A percentile compares a stretch with the other conserved stretches of the same genome.
Evolutionary conservation across 768 basidiomycete genomes (phyloP).

Genomic region (Collybiopsis luxurians): DNA sequence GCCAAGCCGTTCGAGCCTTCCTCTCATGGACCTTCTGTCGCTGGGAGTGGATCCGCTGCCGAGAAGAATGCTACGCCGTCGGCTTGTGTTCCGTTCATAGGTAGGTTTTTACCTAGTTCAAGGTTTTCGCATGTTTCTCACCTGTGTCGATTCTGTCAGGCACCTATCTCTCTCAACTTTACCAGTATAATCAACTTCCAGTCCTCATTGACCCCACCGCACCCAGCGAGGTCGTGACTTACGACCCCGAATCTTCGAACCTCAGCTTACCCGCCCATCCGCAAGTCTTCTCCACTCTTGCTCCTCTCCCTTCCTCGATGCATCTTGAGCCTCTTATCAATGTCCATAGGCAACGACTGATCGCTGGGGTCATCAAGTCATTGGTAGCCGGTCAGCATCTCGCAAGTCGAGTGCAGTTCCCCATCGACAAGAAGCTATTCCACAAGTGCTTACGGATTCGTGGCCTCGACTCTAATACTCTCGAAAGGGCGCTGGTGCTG

Average conservation of each 20-base stretch:
- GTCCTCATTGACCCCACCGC: conserved; percentile 83
- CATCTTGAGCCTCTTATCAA: conserved; percentile 85
- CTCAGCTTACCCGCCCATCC: conserved; percentile 73
- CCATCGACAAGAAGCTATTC: conserved; percentile 73
- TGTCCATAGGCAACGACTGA: conserved; percentile 83
- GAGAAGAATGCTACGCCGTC: conserved; percentile 40
- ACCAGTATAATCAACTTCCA: conserved; percentile 63
- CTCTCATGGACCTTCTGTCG: conserved; percentile 52
- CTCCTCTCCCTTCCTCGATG: conserved; percentile 72
- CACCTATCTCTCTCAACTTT: conserved; percentile 72
- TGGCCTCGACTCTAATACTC: conserved; percentile 54
- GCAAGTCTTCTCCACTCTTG: conserved; percentile 73
- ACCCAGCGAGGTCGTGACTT: conserved; percentile 62
- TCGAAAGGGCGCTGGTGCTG: conserved; percentile 43
- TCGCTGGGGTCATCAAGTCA: conserved; percentile 77
- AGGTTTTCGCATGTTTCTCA: neutral
- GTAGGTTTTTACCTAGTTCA: conserved; percentile 34
- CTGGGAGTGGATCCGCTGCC: conserved; percentile 36
- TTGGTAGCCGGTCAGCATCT: conserved; percentile 83
- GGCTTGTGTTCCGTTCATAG: conserved; percentile 81
- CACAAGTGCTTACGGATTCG: conserved; percentile 71
- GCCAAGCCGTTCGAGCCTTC: conserved; percentile 56
- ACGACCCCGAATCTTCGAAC: conserved; percentile 59
- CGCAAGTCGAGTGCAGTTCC: conserved; percentile 67
- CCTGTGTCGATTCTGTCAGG: conserved; percentile 37